A percentile compares a stretch with the other conserved stretches of the same genome.
These are phyloP conservation scores for Skeletonema tropicum DNA, from an alignment of 108 stramenopile species.

Conservation along the genomic window DNA sequence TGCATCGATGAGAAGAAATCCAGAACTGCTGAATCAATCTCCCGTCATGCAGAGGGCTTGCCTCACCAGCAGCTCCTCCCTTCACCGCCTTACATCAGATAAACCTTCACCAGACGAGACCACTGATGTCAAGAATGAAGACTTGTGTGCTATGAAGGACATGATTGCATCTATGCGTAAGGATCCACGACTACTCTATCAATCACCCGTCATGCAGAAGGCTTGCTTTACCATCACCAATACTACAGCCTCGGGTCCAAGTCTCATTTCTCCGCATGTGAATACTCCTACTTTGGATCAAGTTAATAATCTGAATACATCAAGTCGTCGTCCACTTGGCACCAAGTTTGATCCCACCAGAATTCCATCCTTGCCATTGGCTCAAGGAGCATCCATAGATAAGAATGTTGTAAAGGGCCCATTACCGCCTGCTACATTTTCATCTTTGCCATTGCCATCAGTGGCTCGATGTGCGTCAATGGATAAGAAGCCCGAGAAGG, in stretches of 20 bases:
- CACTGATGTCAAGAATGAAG: not conserved
- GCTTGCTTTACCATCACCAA: not conserved
- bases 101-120: not conserved
- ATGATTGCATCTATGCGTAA: not conserved
- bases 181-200: not conserved
- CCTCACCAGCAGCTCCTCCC: not conserved
- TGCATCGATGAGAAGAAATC: not conserved
- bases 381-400: no score
- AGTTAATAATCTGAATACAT: not conserved
- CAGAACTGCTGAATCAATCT: not conserved
- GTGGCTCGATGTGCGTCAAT: not conserved
- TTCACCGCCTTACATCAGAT: not conserved
- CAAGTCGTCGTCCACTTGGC: not conserved
- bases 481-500: no score
- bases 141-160: not conserved
- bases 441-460: not conserved
- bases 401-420: no score
- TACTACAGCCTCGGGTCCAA: not conserved
- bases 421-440: not conserved
- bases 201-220: slow-evolving; percentile 1
- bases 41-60: not conserved
- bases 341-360: not conserved
- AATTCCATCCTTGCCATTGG: slow-evolving; percentile 1
- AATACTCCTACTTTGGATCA: not conserved
- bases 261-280: not conserved